Percentiles rank a stretch among this genome's conserved stretches.
phyloP scores from a whole-genome alignment of 139 green algal genomes.

The Tetraselmis striata region DNA sequence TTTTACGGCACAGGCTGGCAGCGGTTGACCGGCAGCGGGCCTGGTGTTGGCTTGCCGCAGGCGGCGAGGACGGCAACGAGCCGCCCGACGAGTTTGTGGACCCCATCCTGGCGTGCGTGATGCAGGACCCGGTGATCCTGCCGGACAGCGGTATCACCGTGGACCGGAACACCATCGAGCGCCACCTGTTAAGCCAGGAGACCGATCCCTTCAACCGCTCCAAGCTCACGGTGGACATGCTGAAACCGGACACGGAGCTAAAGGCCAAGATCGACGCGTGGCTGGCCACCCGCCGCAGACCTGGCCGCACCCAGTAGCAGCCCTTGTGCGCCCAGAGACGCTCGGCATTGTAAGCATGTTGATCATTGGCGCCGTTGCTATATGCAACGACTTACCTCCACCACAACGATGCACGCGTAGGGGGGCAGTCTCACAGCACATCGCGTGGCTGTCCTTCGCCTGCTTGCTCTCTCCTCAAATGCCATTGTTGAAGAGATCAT shows the following conservation, averaged over 20 bases:
- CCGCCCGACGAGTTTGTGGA: constrained; percentile 51
- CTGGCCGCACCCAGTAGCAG: no score
- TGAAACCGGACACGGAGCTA: constrained; percentile 39
- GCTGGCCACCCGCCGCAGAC: no score
- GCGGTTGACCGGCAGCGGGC: not conserved
- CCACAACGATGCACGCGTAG: no score
- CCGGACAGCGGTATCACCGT: constrained; percentile 49
- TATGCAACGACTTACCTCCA: no score
- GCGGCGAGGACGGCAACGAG: constrained; percentile 5
- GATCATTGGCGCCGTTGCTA: no score
- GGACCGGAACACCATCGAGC: constrained; percentile 56
- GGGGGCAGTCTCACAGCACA: no score
- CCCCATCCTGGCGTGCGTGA: constrained; percentile 31
- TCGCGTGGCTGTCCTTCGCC: no score
- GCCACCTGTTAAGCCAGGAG: constrained; percentile 46
- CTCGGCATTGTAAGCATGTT: no score
- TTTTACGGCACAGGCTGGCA: not conserved
- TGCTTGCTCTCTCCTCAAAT: no score
- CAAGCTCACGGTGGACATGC: constrained; percentile 37
- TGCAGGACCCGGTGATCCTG: constrained; percentile 66
- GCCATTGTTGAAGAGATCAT: no score
- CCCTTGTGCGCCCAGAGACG: no score
- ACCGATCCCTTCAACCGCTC: constrained; percentile 72
- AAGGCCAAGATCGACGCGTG: constrained; percentile 35
- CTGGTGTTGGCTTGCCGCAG: constrained; percentile 10